phyloP scores from a whole-genome alignment of 1,139 yeast species.

The Candida smagusa region DNA sequence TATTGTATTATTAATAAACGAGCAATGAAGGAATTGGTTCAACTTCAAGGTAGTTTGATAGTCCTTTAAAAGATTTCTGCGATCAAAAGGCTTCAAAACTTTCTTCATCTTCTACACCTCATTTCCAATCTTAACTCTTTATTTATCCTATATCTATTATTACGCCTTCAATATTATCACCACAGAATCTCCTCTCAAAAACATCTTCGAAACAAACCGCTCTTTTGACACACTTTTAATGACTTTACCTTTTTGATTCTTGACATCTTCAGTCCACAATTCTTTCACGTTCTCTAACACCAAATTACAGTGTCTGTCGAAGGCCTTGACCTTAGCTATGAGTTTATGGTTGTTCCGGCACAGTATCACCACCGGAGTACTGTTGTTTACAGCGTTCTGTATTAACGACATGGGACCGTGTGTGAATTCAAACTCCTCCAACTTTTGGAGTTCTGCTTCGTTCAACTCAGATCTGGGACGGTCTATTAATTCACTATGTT shows the following conservation, averaged over 20 bases:
- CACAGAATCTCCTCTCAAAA: slow-evolving; percentile 93
- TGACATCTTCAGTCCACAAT: slow-evolving; percentile 75
- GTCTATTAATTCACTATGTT: slow-evolving; percentile 56
- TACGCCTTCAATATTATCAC: slow-evolving; percentile 68
- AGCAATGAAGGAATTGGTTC: no score
- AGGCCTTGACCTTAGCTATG: slow-evolving; percentile 86
- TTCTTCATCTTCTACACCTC: background rate
- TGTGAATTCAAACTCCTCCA: slow-evolving; percentile 86
- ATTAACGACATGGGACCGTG: slow-evolving; percentile 91
- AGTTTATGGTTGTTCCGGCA: slow-evolving; percentile 91
- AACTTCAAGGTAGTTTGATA: no score
- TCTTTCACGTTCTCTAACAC: slow-evolving; percentile 91
- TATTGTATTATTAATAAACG: slow-evolving; percentile 7
- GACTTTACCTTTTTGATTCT: slow-evolving; percentile 65
- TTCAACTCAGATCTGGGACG: slow-evolving; percentile 78
- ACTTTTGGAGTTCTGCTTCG: slow-evolving; percentile 70
- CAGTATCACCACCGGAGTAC: slow-evolving; percentile 79
- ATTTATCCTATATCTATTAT: background rate
- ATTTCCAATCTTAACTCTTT: background rate
- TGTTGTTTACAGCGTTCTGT: slow-evolving; percentile 72
- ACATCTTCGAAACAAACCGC: slow-evolving; percentile 84
- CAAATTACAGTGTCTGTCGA: slow-evolving; percentile 94
- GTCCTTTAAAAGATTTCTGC: no score
- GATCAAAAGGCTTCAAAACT: no score
- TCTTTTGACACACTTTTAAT: slow-evolving; percentile 73